Conservation (phyloP, 2,329 filamentous ascomycete species). For the Apiospora arundinis region DNA sequence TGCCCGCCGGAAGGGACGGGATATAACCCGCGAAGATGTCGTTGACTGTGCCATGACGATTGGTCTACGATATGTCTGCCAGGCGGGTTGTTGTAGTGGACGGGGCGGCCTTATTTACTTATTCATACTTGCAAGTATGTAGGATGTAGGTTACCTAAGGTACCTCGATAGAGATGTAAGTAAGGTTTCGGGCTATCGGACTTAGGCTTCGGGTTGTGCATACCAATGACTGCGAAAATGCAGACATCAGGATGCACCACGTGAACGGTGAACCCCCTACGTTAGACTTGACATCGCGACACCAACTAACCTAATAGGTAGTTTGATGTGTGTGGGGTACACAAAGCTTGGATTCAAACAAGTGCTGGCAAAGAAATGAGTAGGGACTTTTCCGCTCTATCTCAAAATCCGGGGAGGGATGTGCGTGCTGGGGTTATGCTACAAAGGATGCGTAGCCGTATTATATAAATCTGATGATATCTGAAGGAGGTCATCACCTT, state of each 20-base stretch:
- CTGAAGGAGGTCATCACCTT: background rate
- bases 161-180: too few relatives aligned
- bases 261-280: background rate
- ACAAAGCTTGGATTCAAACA: too few relatives aligned
- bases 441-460: background rate
- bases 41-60: background rate
- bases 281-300: background rate
- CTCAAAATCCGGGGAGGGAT: background rate
- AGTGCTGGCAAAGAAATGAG: background rate
- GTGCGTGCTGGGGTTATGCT: background rate
- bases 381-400: too few relatives aligned
- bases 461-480: too few relatives aligned
- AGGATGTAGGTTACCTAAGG: too few relatives aligned
- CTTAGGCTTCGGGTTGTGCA: background rate
- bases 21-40: background rate
- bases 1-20: background rate
- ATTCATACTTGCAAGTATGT: too few relatives aligned
- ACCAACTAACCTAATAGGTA: too few relatives aligned
- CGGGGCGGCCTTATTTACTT: background rate
- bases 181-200: background rate
- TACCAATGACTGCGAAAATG: background rate
- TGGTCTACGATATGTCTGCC: background rate
- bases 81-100: background rate
- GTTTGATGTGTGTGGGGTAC: too few relatives aligned
- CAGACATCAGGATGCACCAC: background rate